These are phyloP conservation scores for Mycena latifolia DNA, from an alignment of 768 basidiomycete genomes.

Conservation along the genomic window DNA sequence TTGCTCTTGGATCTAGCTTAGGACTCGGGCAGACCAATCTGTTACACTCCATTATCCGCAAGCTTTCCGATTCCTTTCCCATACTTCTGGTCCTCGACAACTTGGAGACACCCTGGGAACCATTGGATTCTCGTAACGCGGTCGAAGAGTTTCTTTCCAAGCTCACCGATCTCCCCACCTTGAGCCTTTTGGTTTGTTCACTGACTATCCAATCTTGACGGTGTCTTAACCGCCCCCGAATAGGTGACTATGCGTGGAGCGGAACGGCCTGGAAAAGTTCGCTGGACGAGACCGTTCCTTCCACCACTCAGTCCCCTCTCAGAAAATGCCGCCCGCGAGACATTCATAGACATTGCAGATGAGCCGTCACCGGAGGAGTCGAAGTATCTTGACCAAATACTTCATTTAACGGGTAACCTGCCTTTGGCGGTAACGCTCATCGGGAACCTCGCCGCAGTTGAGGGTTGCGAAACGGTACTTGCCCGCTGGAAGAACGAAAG, in stretches of 20 bases:
- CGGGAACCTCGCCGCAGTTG: neutral
- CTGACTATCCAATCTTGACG: too few relatives aligned
- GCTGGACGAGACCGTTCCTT: constrained; percentile 1
- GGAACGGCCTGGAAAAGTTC: neutral
- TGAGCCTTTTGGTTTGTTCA: neutral
- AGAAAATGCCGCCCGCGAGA: neutral
- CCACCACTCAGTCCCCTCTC: neutral
- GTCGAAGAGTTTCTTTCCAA: constrained; percentile 6
- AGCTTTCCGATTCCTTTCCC: neutral
- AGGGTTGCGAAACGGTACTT: neutral
- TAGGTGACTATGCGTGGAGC: constrained; percentile 12
- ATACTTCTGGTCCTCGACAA: constrained; percentile 6
- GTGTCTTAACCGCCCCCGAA: too few relatives aligned
- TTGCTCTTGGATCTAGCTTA: neutral
- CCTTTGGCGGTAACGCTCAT: neutral
- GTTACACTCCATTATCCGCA: neutral
- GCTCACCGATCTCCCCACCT: neutral
- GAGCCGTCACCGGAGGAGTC: neutral
- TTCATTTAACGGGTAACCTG: neutral
- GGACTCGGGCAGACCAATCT: neutral
- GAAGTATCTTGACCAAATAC: neutral
- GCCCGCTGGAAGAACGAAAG: constrained; percentile 1
- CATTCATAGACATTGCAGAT: neutral
- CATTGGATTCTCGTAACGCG: neutral
- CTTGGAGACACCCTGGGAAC: constrained; percentile 12